Evolutionary conservation across 805 yeast species (phyloP).

Genomic region (Teunomyces gatunensis): DNA sequence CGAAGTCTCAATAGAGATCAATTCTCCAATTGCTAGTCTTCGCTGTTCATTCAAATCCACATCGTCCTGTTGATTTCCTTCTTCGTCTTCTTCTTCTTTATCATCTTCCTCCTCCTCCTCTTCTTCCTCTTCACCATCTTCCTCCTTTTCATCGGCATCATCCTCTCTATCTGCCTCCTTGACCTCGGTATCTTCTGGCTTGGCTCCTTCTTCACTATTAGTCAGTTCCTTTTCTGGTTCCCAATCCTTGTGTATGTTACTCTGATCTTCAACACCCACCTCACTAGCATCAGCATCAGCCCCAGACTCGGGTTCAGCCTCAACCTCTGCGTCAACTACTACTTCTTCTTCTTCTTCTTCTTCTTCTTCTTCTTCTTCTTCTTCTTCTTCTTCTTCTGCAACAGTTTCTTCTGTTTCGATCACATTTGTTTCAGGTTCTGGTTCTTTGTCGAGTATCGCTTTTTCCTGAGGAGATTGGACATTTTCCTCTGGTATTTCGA

Average conservation of each 20-base stretch:
- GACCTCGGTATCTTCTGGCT: slow-evolving; percentile 4
- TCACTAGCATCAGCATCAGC: slow-evolving; percentile 56
- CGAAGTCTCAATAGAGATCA: slow-evolving; percentile 77
- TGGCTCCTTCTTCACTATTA: slow-evolving; percentile 8
- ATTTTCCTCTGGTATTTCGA: neutral
- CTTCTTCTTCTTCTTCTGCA: slow-evolving; percentile 5
- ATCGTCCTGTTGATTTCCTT: slow-evolving; percentile 9
- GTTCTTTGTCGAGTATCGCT: neutral
- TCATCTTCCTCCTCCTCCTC: slow-evolving; percentile 10
- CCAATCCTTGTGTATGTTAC: neutral
- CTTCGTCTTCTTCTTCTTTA: slow-evolving; percentile 10
- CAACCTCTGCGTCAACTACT: slow-evolving; percentile 95
- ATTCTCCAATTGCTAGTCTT: slow-evolving; percentile 63
- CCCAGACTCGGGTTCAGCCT: slow-evolving; percentile 53
- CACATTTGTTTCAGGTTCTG: neutral
- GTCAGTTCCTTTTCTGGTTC: neutral
- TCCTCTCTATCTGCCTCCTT: slow-evolving; percentile 10
- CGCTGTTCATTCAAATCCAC: slow-evolving; percentile 42
- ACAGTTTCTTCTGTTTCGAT: neutral
- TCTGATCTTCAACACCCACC: slow-evolving; percentile 84
- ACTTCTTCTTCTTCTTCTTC: slow-evolving; percentile 6
- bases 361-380: slow-evolving; percentile 5
- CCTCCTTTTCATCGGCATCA: slow-evolving; percentile 10
- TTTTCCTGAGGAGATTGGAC: neutral
- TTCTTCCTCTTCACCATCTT: slow-evolving; percentile 9